Evolutionary conservation across 2,329 filamentous ascomycete genomes (phyloP).

Genomic region (Cladobotryum protrusum): DNA sequence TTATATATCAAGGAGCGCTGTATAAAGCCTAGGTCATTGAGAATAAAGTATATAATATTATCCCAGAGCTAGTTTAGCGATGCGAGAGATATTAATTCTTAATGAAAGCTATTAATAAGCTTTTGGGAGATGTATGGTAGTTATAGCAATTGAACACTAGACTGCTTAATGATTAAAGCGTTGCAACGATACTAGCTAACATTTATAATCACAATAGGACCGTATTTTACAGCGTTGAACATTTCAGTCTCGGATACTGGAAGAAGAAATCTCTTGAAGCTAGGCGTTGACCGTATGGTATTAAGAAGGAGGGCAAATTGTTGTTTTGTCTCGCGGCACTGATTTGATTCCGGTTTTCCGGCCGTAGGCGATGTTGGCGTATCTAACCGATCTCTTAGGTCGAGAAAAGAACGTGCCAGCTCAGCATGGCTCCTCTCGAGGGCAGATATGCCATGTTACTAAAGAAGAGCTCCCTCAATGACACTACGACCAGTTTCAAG

Average conservation of each 20-base stretch:
- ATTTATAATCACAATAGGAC: constrained; percentile 27
- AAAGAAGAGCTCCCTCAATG: no score
- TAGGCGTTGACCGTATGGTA: not conserved
- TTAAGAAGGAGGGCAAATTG: not conserved
- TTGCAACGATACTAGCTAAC: constrained; percentile 23
- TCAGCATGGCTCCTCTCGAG: no score
- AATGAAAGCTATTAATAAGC: constrained; percentile 3
- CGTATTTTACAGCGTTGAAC: constrained; percentile 16
- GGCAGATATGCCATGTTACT: no score
- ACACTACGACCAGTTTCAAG: no score
- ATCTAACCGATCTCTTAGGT: no score
- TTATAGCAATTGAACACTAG: constrained; percentile 13
- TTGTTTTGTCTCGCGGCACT: no score
- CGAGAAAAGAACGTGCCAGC: no score
- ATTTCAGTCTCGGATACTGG: constrained; percentile 16
- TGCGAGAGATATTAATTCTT: not conserved
- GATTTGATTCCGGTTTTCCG: no score
- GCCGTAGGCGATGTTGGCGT: no score
- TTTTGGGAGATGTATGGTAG: constrained; percentile 14
- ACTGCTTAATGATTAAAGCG: constrained; percentile 22
- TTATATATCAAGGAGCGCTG: not conserved
- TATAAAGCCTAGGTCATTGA: constrained; percentile 20
- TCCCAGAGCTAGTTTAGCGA: constrained; percentile 28
- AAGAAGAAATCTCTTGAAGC: constrained; percentile 22
- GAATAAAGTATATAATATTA: constrained; percentile 17